Evolutionary conservation across 768 basidiomycete species (phyloP).

Genomic region (Leccinum pellstonianum): DNA sequence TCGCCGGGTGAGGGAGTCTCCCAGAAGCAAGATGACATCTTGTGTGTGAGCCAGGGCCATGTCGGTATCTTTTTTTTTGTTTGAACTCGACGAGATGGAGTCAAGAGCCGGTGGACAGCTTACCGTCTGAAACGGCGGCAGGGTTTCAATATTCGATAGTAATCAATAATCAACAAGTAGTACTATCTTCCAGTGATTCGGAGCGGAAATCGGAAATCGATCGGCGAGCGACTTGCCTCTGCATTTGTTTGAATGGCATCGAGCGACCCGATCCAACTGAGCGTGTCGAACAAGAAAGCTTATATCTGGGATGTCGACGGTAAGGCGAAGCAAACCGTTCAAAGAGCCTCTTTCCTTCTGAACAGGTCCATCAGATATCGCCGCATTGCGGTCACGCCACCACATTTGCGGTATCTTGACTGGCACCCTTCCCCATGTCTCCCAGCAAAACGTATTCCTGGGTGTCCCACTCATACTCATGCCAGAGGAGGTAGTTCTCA

Average conservation of each 20-base stretch:
- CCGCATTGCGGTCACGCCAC: slow-evolving; percentile 73
- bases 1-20: slow-evolving; percentile 79
- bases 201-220: slow-evolving; percentile 20
- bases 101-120: too few species aligned
- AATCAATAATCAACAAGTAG: too few species aligned
- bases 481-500: slow-evolving; percentile 89
- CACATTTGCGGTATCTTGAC: slow-evolving; percentile 81
- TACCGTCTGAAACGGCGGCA: too few species aligned
- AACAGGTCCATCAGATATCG: slow-evolving; percentile 58
- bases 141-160: too few species aligned
- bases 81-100: neutral
- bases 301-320: slow-evolving; percentile 91
- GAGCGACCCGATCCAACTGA: slow-evolving; percentile 48
- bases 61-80: neutral
- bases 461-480: slow-evolving; percentile 87
- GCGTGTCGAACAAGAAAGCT: slow-evolving; percentile 74
- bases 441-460: slow-evolving; percentile 95
- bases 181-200: slow-evolving; percentile 2
- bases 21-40: slow-evolving; percentile 72
- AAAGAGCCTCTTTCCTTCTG: neutral
- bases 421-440: slow-evolving; percentile 91
- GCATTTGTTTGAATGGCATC: slow-evolving; percentile 9
- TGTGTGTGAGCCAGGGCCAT: slow-evolving; percentile 58
- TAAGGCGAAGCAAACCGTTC: slow-evolving; percentile 29
- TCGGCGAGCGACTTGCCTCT: neutral